Evolutionary conservation across 768 basidiomycete genomes (phyloP).

Genomic region (Hericium alpestre): DNA sequence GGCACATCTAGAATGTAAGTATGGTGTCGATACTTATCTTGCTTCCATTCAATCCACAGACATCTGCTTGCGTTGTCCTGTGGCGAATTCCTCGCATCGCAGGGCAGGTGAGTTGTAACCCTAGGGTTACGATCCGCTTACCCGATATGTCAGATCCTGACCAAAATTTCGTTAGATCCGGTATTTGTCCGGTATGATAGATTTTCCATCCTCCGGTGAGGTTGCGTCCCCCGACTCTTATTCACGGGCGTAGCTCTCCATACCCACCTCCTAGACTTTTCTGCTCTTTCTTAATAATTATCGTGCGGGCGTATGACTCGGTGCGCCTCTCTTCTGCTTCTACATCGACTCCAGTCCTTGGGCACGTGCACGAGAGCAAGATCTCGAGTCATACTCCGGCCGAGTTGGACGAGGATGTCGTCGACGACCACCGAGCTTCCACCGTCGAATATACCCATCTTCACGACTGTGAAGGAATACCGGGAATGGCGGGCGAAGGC

Average conservation of each 20-base stretch:
- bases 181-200: neutral
- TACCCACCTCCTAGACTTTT: neutral
- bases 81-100: no score
- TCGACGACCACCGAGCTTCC: slow-evolving; percentile 12
- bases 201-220: neutral
- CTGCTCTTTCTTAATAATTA: neutral
- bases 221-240: neutral
- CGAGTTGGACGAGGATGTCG: neutral
- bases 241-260: neutral
- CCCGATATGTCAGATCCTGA: neutral
- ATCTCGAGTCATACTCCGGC: neutral
- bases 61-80: no score
- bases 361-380: neutral
- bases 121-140: neutral
- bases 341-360: neutral
- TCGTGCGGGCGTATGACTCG: neutral
- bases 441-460: slow-evolving; percentile 30
- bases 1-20: neutral
- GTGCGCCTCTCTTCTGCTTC: neutral
- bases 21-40: neutral
- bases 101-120: neutral
- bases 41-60: no score
- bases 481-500: slow-evolving; percentile 68
- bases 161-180: neutral
- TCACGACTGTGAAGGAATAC: slow-evolving; percentile 51